Conservation (phyloP, 257 asterid species). For the Fraxinus quadrangulata region DNA sequence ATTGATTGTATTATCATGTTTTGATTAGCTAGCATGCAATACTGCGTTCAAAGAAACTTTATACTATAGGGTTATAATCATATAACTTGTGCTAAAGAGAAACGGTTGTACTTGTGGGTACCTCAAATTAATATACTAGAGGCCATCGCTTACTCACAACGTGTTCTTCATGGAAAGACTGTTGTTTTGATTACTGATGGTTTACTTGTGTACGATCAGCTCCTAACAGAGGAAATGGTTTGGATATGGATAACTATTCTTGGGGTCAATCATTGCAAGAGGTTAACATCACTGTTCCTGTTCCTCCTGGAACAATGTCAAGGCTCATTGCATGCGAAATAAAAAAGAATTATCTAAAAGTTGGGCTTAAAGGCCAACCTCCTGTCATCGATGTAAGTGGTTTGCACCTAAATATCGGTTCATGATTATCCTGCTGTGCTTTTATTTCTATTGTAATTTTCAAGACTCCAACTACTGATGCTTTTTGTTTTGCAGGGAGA, state of each 20-base stretch:
- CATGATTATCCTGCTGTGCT: background rate
- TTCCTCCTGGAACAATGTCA: conserved; percentile 65
- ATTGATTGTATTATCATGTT: no score
- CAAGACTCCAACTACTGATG: background rate
- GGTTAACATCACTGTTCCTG: conserved; percentile 26
- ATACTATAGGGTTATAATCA: background rate
- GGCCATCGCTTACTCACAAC: no score
- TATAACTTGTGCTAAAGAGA: background rate
- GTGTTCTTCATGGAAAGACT: background rate
- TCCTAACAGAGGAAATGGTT: conserved; percentile 41
- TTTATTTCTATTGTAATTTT: background rate
- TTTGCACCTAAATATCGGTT: background rate
- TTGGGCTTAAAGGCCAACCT: conserved; percentile 62
- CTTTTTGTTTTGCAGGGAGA: conserved; percentile 58
- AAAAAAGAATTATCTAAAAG: conserved; percentile 57
- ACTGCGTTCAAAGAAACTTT: background rate
- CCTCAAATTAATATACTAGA: no score
- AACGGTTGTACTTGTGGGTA: background rate
- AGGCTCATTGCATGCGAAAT: conserved; percentile 51
- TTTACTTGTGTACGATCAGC: conserved; percentile 30
- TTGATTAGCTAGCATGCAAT: background rate
- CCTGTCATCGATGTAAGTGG: conserved; percentile 52
- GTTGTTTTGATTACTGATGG: background rate
- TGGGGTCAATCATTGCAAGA: conserved; percentile 47
- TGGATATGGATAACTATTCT: conserved; percentile 42